These are phyloP conservation scores for Paecilomyces sp. DNA, from an alignment of 2,329 filamentous ascomycete species.

Conservation along the genomic window DNA sequence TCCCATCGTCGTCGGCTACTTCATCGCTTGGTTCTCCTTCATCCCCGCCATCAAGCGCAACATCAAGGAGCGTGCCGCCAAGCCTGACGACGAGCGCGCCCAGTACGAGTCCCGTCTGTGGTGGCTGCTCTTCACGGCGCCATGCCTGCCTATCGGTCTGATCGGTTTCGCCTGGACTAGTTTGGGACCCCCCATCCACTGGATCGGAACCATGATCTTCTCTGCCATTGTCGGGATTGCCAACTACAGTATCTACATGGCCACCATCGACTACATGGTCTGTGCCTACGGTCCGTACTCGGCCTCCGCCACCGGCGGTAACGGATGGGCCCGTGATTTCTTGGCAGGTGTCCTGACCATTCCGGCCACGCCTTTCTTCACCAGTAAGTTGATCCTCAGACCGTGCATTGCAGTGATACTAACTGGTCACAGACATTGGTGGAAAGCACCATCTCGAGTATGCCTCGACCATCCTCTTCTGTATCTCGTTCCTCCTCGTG, in stretches of 20 bases:
- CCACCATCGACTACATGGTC: conserved; percentile 62
- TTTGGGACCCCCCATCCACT: conserved; percentile 49
- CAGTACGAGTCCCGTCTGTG: conserved; percentile 60
- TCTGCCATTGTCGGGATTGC: conserved; percentile 55
- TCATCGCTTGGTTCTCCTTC: conserved; percentile 53
- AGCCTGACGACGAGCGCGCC: conserved; percentile 45
- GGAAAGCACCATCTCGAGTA: conserved; percentile 50
- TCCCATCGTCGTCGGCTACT: conserved; percentile 51
- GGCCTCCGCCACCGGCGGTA: conserved; percentile 60
- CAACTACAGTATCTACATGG: conserved; percentile 58
- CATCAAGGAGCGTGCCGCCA: conserved; percentile 36
- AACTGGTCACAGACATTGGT: conserved; percentile 41
- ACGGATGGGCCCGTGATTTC: conserved; percentile 60
- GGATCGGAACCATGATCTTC: conserved; percentile 58
- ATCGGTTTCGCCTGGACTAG: conserved; percentile 58
- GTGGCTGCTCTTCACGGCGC: conserved; percentile 54
- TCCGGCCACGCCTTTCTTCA: conserved; percentile 48
- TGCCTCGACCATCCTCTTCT: conserved; percentile 58
- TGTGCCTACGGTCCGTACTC: conserved; percentile 60
- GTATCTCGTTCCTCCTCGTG: conserved; percentile 55
- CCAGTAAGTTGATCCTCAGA: conserved; percentile 22
- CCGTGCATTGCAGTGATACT: not conserved
- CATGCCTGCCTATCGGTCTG: conserved; percentile 53
- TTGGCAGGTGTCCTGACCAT: conserved; percentile 58
- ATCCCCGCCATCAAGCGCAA: conserved; percentile 49